Evolutionary conservation across 805 yeast genomes (phyloP), one percentile per base, ranked within the genome.

Genomic region (Spathaspora passalidarum): DNA sequence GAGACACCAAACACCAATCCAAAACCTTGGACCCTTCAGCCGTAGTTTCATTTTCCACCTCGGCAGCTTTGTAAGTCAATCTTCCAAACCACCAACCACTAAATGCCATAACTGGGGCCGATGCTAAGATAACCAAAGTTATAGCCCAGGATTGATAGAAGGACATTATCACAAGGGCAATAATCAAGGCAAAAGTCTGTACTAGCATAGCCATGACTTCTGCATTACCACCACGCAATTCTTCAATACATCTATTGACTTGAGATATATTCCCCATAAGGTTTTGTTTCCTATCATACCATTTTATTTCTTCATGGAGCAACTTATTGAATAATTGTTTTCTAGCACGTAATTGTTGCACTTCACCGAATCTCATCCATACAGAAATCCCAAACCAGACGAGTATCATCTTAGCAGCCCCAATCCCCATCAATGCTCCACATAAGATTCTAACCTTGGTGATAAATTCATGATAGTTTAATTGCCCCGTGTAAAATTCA

Each of bases 71-170:
- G 43, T 76, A 78, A 11, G 86, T 75, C 26, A 74, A 58, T 13
- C 57, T 68, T 0, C 90, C 81, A 46, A 84, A 76, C 0, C 73
- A 29, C 32, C 68, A 62, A 1, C 85, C 80, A 2, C 76, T 50
- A 0, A 73, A 7, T 0, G 72, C 72, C 47, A 92, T 78, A 0
- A 90, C 26, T 0, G 99, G 99, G 3, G 88, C 54, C 3, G 86
- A 74, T 1, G 88, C 83, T 48, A 92, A 56, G n/a, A 86, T 79
- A 1, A 94, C 78, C 20, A 94, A 64, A 0, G 97, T 87, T 9
- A 94, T 72, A 3, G 87, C 75, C 97, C 97, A 92, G 2, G 96
- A 87, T 49, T 81, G 83, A 49, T 77, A 76, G 59, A 94, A 77
- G 1, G 96, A 82, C 0, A 86, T 79, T 1, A 79, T 73, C 1